These are phyloP conservation scores for Rhizophora mangle DNA, from an alignment of 345 rosid genomes.

Conservation along the genomic window DNA sequence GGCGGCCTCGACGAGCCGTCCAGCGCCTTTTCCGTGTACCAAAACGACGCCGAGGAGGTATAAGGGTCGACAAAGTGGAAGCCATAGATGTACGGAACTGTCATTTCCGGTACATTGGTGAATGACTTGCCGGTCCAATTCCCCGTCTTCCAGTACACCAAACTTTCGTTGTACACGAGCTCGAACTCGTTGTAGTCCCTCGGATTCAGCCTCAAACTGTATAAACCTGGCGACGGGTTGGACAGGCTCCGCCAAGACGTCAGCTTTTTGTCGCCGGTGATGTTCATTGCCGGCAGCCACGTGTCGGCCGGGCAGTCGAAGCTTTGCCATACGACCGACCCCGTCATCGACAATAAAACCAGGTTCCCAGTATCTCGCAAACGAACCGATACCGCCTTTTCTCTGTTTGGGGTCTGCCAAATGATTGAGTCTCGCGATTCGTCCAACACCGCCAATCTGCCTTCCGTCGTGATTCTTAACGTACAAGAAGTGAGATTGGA, in stretches of 20 bases:
- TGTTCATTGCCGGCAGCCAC: constrained; percentile 57
- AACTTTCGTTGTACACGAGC: constrained; percentile 40
- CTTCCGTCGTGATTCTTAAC: constrained; percentile 25
- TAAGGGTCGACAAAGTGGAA: constrained; percentile 57
- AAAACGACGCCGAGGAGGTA: constrained; percentile 48
- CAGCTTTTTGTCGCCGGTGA: constrained; percentile 26
- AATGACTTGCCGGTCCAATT: constrained; percentile 59
- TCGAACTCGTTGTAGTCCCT: constrained; percentile 37
- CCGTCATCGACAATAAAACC: constrained; percentile 31
- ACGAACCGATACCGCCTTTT: constrained; percentile 13
- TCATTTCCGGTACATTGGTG: constrained; percentile 49
- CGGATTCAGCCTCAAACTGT: constrained; percentile 41
- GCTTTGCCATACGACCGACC: constrained; percentile 47
- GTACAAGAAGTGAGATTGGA: constrained; percentile 24
- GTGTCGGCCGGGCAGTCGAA: constrained; percentile 55
- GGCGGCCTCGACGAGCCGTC: constrained; percentile 37
- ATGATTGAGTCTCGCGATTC: constrained; percentile 30
- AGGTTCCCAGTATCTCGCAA: constrained; percentile 52
- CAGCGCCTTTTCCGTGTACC: constrained; percentile 40
- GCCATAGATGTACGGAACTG: constrained; percentile 49
- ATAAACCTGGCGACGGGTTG: constrained; percentile 44
- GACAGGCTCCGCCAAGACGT: constrained; percentile 45
- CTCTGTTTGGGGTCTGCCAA: constrained; percentile 44
- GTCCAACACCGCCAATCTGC: constrained; percentile 38
- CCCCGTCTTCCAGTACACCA: constrained; percentile 55